A percentile compares a stretch with the other conserved stretches of the same genome.
Conservation (phyloP, 2,329 filamentous ascomycete species). For the Ophiostoma triangulosporum region DNA sequence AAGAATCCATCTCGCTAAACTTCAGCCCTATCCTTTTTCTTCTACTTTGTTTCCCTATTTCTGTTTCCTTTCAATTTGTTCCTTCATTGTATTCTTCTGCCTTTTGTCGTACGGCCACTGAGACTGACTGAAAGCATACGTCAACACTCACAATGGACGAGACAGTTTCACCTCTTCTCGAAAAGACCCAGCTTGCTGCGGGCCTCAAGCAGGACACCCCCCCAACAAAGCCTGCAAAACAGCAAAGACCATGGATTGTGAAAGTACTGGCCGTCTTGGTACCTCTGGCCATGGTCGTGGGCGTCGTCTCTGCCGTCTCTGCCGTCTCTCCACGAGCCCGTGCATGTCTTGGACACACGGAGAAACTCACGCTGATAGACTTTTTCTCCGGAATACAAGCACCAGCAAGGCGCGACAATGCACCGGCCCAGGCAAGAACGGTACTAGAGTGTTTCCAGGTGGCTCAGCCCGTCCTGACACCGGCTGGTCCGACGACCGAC, state of each 20-base stretch:
- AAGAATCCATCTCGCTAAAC: too few relatives aligned
- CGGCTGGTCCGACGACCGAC: slow-evolving; percentile 24
- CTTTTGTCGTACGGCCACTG: too few relatives aligned
- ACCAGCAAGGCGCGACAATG: background rate
- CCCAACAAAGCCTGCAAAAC: background rate
- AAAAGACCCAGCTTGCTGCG: background rate
- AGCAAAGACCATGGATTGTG: background rate
- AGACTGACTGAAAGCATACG: too few relatives aligned
- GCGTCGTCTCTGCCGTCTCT: too few relatives aligned
- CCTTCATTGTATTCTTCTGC: too few relatives aligned
- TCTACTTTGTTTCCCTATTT: too few relatives aligned
- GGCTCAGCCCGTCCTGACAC: slow-evolving; percentile 48
- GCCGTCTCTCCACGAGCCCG: background rate
- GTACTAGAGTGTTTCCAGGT: slow-evolving; percentile 55
- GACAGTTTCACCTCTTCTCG: background rate
- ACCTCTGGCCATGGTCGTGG: background rate
- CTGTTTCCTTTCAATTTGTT: too few relatives aligned
- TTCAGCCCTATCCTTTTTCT: too few relatives aligned
- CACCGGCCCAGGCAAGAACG: slow-evolving; percentile 6
- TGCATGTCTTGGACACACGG: background rate
- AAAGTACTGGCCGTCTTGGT: background rate
- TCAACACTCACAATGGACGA: background rate
- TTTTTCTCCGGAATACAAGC: background rate
- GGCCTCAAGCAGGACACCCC: background rate
- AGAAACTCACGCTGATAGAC: background rate